phyloP scores from a whole-genome alignment of 768 basidiomycete genomes.

The Suillus paluster region DNA sequence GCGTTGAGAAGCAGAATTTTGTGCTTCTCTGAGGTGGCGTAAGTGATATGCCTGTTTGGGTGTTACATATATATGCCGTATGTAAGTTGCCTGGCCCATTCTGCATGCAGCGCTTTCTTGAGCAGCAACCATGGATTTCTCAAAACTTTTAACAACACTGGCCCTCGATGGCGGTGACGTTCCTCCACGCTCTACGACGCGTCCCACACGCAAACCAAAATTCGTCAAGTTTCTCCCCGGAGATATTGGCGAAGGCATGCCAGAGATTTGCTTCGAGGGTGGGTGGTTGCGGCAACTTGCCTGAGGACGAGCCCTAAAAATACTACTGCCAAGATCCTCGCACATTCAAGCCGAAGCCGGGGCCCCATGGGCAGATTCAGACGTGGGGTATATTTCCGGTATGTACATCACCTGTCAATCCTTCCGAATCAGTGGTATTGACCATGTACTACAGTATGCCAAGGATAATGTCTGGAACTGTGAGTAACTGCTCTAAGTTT shows the following conservation, averaged over 20 bases:
- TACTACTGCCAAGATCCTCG: conserved; percentile 12
- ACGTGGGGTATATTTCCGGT: conserved; percentile 37
- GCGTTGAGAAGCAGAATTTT: neutral
- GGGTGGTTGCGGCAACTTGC: neutral
- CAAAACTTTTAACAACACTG: neutral
- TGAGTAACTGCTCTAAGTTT: conserved; percentile 3
- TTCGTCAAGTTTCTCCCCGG: conserved; percentile 28
- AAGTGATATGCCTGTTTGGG: conserved; percentile 1
- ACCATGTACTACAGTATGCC: conserved; percentile 22
- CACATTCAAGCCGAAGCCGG: conserved; percentile 15
- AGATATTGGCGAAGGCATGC: conserved; percentile 30
- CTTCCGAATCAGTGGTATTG: neutral
- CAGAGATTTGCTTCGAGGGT: conserved; percentile 33
- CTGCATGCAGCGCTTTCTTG: neutral
- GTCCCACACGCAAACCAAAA: neutral
- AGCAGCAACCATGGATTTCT: neutral
- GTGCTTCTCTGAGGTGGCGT: neutral
- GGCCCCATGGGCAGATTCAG: conserved; percentile 33
- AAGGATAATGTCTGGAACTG: conserved; percentile 22
- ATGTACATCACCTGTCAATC: neutral
- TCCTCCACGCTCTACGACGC: neutral
- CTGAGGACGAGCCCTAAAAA: conserved; percentile 15
- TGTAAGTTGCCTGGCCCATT: neutral
- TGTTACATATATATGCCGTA: too few relatives aligned
- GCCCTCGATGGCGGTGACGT: neutral